A percentile compares a stretch with the other conserved stretches of the same genome.
Conservation (phyloP, 2,329 filamentous ascomycete genomes). For the Ophiostoma sp. region DNA sequence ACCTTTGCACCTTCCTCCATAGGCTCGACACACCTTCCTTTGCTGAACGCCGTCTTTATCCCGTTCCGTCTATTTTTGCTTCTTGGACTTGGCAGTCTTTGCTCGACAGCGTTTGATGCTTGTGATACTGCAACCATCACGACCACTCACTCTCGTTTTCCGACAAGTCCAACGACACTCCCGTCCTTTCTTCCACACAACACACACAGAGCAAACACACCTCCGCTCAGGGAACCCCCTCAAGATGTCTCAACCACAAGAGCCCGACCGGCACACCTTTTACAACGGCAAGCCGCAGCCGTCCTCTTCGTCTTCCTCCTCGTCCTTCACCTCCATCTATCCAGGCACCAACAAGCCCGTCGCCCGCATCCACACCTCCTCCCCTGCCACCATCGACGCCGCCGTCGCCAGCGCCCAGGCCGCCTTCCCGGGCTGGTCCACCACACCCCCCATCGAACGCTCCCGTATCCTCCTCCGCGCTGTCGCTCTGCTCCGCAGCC, state of each 20-base stretch:
- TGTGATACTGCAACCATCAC: not conserved
- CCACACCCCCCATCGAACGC: constrained; percentile 71
- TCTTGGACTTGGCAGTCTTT: not conserved
- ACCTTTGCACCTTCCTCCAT: not conserved
- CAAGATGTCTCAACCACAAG: constrained; percentile 20
- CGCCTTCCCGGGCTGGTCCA: constrained; percentile 76
- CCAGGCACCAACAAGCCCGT: constrained; percentile 69
- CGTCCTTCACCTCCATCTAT: constrained; percentile 68
- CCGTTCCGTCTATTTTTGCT: not conserved
- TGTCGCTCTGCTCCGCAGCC: constrained; percentile 68
- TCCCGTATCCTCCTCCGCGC: constrained; percentile 77
- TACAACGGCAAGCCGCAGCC: constrained; percentile 69
- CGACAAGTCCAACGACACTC: not conserved
- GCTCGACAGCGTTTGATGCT: not conserved
- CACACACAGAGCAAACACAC: not conserved
- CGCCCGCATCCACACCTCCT: constrained; percentile 71
- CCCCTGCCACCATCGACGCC: constrained; percentile 60
- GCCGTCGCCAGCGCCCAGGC: constrained; percentile 69
- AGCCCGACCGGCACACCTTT: constrained; percentile 62
- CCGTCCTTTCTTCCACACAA: not conserved
- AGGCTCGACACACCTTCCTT: not conserved
- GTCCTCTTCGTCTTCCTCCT: constrained; percentile 38
- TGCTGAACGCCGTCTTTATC: not conserved
- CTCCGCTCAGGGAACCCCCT: not conserved
- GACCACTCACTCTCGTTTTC: not conserved